Percentiles rank a stretch among this genome's conserved stretches.
Evolutionary conservation across 805 yeast genomes (phyloP).

Genomic region (Candida lessepsii): DNA sequence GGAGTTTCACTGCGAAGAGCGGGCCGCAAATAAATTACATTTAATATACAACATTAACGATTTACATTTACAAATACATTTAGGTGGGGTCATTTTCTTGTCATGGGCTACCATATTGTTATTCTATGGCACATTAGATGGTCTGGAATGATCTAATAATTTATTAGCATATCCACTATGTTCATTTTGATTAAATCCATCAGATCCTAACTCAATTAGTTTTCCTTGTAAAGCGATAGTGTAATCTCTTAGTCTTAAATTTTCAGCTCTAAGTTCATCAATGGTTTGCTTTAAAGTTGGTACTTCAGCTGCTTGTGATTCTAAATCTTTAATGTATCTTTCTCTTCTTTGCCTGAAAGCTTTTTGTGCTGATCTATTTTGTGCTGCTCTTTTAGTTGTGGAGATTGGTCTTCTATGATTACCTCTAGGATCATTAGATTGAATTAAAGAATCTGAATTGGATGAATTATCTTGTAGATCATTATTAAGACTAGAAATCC

Average conservation of each 20-base stretch:
- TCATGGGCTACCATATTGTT: background rate
- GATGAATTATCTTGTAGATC: background rate
- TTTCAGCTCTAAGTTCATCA: conserved; percentile 67
- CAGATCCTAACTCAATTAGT: conserved; percentile 48
- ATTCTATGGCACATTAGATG: background rate
- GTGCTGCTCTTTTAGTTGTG: conserved; percentile 82
- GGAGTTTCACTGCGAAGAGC: too few species aligned
- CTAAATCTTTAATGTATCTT: conserved; percentile 75
- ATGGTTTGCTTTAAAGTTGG: conserved; percentile 62
- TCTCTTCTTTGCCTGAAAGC: conserved; percentile 88
- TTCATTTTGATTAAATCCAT: conserved; percentile 1
- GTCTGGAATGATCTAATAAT: conserved; percentile 1
- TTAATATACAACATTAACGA: conserved; percentile 6
- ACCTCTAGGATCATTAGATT: conserved; percentile 2
- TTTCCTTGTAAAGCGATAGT: conserved; percentile 67
- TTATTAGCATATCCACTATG: conserved; percentile 6
- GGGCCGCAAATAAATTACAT: conserved; percentile 4
- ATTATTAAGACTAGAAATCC: background rate
- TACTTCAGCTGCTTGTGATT: conserved; percentile 62
- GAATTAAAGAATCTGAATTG: background rate
- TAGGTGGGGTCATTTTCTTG: background rate
- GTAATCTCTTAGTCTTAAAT: conserved; percentile 69
- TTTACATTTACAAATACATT: background rate
- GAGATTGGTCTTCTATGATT: conserved; percentile 42
- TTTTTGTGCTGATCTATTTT: conserved; percentile 87